A percentile compares a stretch with the other conserved stretches of the same genome.
phyloP scores from a whole-genome alignment of 257 asterid genomes.

The Fraxinus anomala region DNA sequence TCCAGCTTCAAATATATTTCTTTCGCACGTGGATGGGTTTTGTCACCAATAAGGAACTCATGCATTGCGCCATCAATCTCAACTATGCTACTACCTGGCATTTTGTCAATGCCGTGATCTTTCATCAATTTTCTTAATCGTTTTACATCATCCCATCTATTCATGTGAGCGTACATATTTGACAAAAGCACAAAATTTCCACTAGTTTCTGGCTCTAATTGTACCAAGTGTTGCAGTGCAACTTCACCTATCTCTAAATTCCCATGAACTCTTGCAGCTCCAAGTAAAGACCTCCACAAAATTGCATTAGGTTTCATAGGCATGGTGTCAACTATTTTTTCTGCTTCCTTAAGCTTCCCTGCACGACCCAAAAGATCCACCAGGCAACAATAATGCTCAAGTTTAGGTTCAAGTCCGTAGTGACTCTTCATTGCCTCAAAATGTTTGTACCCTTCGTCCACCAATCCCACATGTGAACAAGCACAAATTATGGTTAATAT shows the following conservation, averaged over 20 bases:
- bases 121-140: constrained; percentile 57
- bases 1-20: constrained; percentile 54
- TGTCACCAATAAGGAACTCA: constrained; percentile 62
- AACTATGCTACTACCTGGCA: constrained; percentile 58
- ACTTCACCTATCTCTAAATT: constrained; percentile 50
- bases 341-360: constrained; percentile 59
- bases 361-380: constrained; percentile 73
- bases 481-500: constrained; percentile 60
- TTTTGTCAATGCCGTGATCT: constrained; percentile 49
- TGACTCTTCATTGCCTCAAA: constrained; percentile 48
- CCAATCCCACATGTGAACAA: constrained; percentile 71
- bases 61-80: constrained; percentile 62
- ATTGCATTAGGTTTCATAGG: constrained; percentile 59
- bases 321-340: constrained; percentile 40
- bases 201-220: constrained; percentile 57
- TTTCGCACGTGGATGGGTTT: constrained; percentile 43
- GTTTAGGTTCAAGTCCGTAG: constrained; percentile 53
- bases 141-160: constrained; percentile 63
- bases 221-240: constrained; percentile 43
- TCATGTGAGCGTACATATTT: constrained; percentile 54
- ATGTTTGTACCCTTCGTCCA: constrained; percentile 53
- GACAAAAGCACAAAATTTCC: constrained; percentile 72
- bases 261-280: constrained; percentile 67
- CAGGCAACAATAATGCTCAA: constrained; percentile 70
- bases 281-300: constrained; percentile 65